These are phyloP conservation scores for Diaporthe sp. DNA, from an alignment of 2,329 filamentous ascomycete genomes.

Conservation along the genomic window DNA sequence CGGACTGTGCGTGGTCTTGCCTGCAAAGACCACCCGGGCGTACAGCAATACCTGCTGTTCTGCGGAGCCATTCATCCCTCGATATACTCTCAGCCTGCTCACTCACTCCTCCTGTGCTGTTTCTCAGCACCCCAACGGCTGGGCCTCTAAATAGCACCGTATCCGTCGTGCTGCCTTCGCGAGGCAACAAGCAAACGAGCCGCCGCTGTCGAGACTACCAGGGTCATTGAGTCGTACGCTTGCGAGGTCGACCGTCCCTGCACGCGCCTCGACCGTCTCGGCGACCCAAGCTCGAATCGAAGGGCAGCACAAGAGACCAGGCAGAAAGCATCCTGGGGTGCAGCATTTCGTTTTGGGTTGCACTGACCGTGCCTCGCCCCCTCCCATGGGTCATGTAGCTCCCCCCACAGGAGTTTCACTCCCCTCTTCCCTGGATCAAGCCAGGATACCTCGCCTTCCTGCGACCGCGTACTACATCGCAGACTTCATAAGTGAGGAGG, in stretches of 20 bases:
- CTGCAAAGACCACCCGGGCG: background rate
- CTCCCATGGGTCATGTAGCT: constrained; percentile 34
- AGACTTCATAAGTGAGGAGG: constrained; percentile 82
- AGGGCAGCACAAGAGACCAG: background rate
- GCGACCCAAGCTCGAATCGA: background rate
- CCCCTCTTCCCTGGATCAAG: constrained; percentile 65
- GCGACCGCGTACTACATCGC: constrained; percentile 85
- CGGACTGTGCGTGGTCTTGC: background rate
- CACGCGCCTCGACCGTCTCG: background rate
- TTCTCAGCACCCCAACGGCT: background rate
- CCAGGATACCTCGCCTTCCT: constrained; percentile 70
- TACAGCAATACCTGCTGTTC: constrained; percentile 23
- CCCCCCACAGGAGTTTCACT: constrained; percentile 49
- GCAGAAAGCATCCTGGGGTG: background rate
- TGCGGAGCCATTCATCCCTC: constrained; percentile 5
- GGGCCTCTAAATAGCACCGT: background rate
- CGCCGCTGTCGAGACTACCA: background rate
- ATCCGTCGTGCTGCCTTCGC: background rate
- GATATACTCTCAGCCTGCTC: constrained; percentile 21
- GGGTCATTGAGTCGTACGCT: background rate
- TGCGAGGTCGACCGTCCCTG: background rate
- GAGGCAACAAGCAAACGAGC: background rate
- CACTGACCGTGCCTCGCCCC: constrained; percentile 17
- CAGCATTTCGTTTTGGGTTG: constrained; percentile 10
- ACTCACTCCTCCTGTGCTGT: background rate